Conservation (phyloP, 768 basidiomycete genomes). For the Russula dissimulans region DNA sequence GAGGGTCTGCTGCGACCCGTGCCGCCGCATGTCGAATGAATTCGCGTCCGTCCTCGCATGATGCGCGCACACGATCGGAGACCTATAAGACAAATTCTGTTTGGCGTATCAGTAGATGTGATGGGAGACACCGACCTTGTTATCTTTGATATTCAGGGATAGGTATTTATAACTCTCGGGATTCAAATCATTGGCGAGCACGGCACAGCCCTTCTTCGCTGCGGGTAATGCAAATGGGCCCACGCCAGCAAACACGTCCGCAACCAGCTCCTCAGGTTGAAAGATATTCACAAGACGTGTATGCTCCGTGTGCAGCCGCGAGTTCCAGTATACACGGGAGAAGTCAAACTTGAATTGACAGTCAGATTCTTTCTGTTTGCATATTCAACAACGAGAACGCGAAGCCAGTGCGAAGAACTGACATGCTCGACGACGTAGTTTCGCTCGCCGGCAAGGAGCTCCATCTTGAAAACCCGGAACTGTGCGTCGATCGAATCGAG, state of each 20-base stretch:
- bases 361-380: constrained; percentile 62
- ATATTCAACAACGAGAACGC: not conserved
- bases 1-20: constrained; percentile 53
- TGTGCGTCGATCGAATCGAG: constrained; percentile 73
- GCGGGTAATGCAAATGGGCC: constrained; percentile 95
- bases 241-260: constrained; percentile 94
- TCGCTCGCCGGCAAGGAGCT: constrained; percentile 84
- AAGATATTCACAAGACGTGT: constrained; percentile 72
- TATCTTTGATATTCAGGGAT: constrained; percentile 57
- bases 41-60: constrained; percentile 76
- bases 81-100: constrained; percentile 42
- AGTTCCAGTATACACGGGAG: constrained; percentile 96
- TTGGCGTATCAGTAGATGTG: not conserved
- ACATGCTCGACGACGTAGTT: constrained; percentile 86
- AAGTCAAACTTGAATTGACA: constrained; percentile 94
- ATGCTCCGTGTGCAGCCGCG: constrained; percentile 87
- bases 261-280: constrained; percentile 67
- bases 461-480: constrained; percentile 96
- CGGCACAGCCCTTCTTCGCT: constrained; percentile 82
- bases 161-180: constrained; percentile 79
- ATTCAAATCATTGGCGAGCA: constrained; percentile 92
- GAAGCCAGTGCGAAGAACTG: constrained; percentile 22
- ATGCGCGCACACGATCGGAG: constrained; percentile 53
- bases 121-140: constrained; percentile 47
- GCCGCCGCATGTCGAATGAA: constrained; percentile 62